A percentile compares a stretch with the other conserved stretches of the same genome.
Evolutionary conservation across 176 grass and related monocot genomes (phyloP).

Genomic region (Hordeum marinum): DNA sequence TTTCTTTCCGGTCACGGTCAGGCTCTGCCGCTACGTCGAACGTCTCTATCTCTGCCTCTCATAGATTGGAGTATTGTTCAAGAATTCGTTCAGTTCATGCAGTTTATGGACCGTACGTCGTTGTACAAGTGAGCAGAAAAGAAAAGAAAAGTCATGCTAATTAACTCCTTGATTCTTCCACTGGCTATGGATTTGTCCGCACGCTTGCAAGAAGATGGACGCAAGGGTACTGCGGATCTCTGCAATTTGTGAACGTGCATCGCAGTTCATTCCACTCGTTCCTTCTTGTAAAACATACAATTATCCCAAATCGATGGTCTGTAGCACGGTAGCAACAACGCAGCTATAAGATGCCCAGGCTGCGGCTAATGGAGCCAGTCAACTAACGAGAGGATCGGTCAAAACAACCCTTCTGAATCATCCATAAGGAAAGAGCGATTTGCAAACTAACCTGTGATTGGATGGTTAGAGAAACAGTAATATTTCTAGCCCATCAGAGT

Average conservation of each 20-base stretch:
- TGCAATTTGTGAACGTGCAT: too few species aligned
- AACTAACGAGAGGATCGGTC: background rate
- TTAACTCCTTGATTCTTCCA: too few species aligned
- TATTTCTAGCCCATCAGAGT: too few species aligned
- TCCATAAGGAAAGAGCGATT: too few species aligned
- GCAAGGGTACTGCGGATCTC: too few species aligned
- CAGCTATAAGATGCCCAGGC: background rate
- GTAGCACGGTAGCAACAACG: background rate
- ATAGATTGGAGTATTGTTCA: background rate
- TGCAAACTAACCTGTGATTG: too few species aligned
- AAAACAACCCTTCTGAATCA: too few species aligned
- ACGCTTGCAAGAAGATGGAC: too few species aligned
- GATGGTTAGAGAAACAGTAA: too few species aligned
- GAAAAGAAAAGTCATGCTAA: too few species aligned
- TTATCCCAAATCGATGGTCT: background rate
- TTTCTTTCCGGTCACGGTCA: background rate
- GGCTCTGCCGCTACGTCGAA: background rate
- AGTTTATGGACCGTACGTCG: background rate
- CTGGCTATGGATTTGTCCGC: too few species aligned
- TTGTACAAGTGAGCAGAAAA: background rate
- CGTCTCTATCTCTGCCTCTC: background rate
- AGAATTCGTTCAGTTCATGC: background rate
- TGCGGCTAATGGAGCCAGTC: background rate
- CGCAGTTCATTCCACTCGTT: background rate
- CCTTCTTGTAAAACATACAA: background rate